Conservation (phyloP, 495 filamentous ascomycete genomes). For the Lepidopterella palustris region DNA sequence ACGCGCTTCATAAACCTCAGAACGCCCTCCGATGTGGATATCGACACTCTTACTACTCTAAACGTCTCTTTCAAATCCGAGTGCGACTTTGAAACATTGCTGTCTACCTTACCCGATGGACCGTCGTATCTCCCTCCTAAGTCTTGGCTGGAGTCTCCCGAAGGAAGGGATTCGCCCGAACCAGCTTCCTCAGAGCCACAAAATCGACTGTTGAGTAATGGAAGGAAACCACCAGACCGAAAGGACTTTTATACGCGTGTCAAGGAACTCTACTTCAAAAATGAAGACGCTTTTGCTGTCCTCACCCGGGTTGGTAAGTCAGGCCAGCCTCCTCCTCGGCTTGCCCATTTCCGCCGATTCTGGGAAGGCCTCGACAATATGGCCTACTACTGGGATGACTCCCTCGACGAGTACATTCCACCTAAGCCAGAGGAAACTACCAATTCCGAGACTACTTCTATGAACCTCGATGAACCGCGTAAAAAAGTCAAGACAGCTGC, state of each 20-base stretch:
- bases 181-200: conserved; percentile 16
- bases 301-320: conserved; percentile 41
- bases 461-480: conserved; percentile 19
- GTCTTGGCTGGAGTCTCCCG: conserved; percentile 39
- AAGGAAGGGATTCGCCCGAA: conserved; percentile 5
- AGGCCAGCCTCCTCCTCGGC: conserved; percentile 41
- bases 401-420: conserved; percentile 47
- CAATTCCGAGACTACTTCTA: background rate
- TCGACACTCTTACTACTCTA: conserved; percentile 46
- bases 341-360: conserved; percentile 55
- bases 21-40: conserved; percentile 47
- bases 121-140: conserved; percentile 41
- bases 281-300: conserved; percentile 51
- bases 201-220: conserved; percentile 43
- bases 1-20: conserved; percentile 44
- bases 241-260: conserved; percentile 45
- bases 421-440: conserved; percentile 7
- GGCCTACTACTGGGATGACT: conserved; percentile 60
- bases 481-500: conserved; percentile 25
- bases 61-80: conserved; percentile 45
- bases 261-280: conserved; percentile 49
- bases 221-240: conserved; percentile 42
- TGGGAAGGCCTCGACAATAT: conserved; percentile 53
- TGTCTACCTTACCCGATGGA: conserved; percentile 39
- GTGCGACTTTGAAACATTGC: conserved; percentile 42